Evolutionary conservation across 164 flowering plant genomes (phyloP).

Genomic region (Warburgia ugandensis): DNA sequence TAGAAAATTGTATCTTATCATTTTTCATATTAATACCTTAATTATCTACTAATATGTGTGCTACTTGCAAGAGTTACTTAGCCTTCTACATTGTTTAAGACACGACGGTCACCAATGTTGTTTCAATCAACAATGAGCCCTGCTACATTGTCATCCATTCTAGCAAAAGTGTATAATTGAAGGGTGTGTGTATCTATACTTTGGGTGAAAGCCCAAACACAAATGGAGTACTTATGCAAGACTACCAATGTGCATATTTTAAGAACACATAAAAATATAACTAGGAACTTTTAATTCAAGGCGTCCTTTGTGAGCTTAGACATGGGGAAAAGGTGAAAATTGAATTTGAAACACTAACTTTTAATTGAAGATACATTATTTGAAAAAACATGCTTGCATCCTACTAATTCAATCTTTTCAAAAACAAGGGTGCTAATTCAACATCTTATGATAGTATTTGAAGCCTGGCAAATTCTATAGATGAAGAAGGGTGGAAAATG

Average conservation of each 20-base stretch:
- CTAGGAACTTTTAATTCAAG: constrained; percentile 16
- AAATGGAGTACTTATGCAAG: constrained; percentile 26
- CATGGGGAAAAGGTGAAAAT: constrained; percentile 21
- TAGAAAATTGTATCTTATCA: no score
- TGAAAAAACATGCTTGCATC: no score
- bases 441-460: constrained; percentile 37
- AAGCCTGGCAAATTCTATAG: constrained; percentile 40
- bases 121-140: no score
- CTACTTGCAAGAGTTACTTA: constrained; percentile 13
- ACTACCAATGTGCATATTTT: constrained; percentile 15
- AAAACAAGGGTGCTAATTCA: neutral
- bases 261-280: constrained; percentile 6
- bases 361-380: neutral
- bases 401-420: no score
- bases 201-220: constrained; percentile 29
- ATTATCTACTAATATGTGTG: neutral
- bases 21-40: neutral
- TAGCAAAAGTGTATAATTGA: constrained; percentile 21
- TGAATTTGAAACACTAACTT: neutral
- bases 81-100: constrained; percentile 12
- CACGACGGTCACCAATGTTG: constrained; percentile 16
- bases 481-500: constrained; percentile 55
- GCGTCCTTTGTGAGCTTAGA: constrained; percentile 20
- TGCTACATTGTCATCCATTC: constrained; percentile 22
- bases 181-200: constrained; percentile 13